Evolutionary conservation across 805 yeast genomes (phyloP).

Genomic region (Wickerhamomyces subpelliculosus): DNA sequence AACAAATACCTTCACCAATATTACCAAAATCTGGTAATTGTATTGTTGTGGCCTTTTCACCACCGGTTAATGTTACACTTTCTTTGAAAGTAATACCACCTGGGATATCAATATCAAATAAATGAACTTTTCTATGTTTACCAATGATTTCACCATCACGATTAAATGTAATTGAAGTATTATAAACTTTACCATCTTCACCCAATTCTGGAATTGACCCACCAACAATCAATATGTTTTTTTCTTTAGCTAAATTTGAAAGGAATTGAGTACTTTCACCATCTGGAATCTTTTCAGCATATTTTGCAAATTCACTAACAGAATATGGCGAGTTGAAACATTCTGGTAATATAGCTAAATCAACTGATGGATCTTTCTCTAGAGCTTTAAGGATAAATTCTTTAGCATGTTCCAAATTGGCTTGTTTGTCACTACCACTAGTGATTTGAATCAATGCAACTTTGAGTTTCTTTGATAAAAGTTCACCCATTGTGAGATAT

Average conservation of each 20-base stretch:
- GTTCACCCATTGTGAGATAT: slow-evolving; percentile 7
- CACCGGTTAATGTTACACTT: slow-evolving; percentile 70
- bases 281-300: slow-evolving; percentile 79
- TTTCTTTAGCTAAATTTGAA: slow-evolving; percentile 58
- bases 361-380: slow-evolving; percentile 47
- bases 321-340: slow-evolving; percentile 96
- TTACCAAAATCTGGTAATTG: slow-evolving; percentile 33
- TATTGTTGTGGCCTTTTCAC: slow-evolving; percentile 69
- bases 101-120: slow-evolving; percentile 92
- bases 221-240: slow-evolving; percentile 67
- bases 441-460: slow-evolving; percentile 78
- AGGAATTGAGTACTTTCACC: slow-evolving; percentile 65
- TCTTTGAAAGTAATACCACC: slow-evolving; percentile 89
- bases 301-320: slow-evolving; percentile 76
- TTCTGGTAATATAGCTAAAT: slow-evolving; percentile 88
- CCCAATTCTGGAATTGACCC: slow-evolving; percentile 86
- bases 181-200: slow-evolving; percentile 51
- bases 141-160: slow-evolving; percentile 78
- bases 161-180: slow-evolving; percentile 71
- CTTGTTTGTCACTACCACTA: slow-evolving; percentile 67
- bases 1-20: slow-evolving; percentile 81
- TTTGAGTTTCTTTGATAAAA: slow-evolving; percentile 44
- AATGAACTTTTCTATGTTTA: slow-evolving; percentile 84
- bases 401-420: slow-evolving; percentile 66
- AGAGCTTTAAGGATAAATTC: slow-evolving; percentile 60